Base-by-base conservation (phyloP, 2,329 filamentous ascomycete genomes). In the Orbilia quercus region DNA sequence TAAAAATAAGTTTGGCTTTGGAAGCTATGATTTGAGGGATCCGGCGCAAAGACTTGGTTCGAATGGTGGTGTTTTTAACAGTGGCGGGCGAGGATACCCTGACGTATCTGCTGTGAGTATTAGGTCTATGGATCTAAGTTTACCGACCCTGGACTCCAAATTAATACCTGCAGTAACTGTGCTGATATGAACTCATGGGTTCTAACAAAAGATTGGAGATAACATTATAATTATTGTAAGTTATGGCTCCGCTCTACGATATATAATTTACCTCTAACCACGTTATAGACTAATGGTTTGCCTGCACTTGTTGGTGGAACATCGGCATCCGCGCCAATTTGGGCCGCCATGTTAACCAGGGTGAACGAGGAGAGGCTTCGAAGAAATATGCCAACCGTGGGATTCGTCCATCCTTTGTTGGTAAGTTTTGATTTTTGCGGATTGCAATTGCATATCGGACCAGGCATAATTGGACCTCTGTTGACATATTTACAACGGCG, bases 331-430 rank as follows among this genome's bases (percentile, higher is more conserved):
- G 78, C 83, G 31, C 85, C 85, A 0, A 82, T 84, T 0, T 83
- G 83, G 75, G 84, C 82, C 0, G 79, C 82, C 0, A 81, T 85
- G 40, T 76, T 86, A 25, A 85, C 83, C 0, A 76, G 84, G 75
- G 80, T 85, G 36, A 85, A 85, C 71, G 84, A 85, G 77, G 83
- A 83, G 76, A 79, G 84, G 20, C 76, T 85, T 22, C 80, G 80
- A 6, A 79, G 77, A 0, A 82, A 82, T 1, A 85, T 85, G 78
- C 78, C 80, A 3, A 79, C 83, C 0, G 81, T 86, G 9, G 85
- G 84, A 0, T 86, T 86, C 75, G 78, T 86, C 18, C 84, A 86
- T 55, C 84, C 82, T 0, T 81, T 82, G 42, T 76, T 86, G 1
- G 55, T 66, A 44, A 38, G 60, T 38, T 44, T 47, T 22, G 0